Percentiles rank a stretch among this genome's conserved stretches.
These are phyloP conservation scores for Hypoxylon sp. DNA, from an alignment of 2,329 filamentous ascomycete species.

Conservation along the genomic window DNA sequence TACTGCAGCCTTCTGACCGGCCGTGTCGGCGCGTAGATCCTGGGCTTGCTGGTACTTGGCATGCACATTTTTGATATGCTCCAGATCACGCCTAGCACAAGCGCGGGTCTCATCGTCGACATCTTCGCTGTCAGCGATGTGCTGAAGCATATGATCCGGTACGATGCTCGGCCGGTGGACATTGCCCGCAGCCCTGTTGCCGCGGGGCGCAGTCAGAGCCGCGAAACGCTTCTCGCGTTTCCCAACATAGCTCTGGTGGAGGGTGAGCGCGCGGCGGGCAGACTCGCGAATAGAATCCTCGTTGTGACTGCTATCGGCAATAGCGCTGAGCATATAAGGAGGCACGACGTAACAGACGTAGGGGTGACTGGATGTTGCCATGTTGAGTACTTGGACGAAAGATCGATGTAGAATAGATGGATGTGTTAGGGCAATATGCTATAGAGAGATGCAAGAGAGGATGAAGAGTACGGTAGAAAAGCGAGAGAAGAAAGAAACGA, in stretches of 20 bases:
- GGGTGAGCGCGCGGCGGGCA: slow-evolving; percentile 54
- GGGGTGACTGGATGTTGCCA: slow-evolving; percentile 41
- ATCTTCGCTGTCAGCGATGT: slow-evolving; percentile 54
- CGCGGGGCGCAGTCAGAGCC: slow-evolving; percentile 52
- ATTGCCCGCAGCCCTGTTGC: slow-evolving; percentile 42
- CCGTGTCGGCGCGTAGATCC: slow-evolving; percentile 35
- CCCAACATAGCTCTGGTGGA: slow-evolving; percentile 50
- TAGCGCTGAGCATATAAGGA: slow-evolving; percentile 60
- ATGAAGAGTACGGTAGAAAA: not conserved
- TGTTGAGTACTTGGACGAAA: slow-evolving; percentile 33
- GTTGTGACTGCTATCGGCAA: slow-evolving; percentile 57
- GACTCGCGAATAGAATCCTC: slow-evolving; percentile 53
- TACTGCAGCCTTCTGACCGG: slow-evolving; percentile 37
- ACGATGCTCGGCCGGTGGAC: slow-evolving; percentile 52
- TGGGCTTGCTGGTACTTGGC: slow-evolving; percentile 50
- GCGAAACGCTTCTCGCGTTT: slow-evolving; percentile 55
- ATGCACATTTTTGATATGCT: slow-evolving; percentile 54
- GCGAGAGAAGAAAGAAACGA: not conserved
- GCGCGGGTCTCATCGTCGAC: slow-evolving; percentile 56
- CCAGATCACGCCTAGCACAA: slow-evolving; percentile 56
- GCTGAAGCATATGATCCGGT: slow-evolving; percentile 56
- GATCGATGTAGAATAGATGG: slow-evolving; percentile 6
- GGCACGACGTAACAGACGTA: slow-evolving; percentile 59
- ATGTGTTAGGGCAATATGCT: slow-evolving; percentile 13
- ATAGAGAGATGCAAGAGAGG: slow-evolving; percentile 20